Base-by-base conservation (phyloP, 257 asterid genomes). In the Dorcoceras hygrometricum region DNA sequence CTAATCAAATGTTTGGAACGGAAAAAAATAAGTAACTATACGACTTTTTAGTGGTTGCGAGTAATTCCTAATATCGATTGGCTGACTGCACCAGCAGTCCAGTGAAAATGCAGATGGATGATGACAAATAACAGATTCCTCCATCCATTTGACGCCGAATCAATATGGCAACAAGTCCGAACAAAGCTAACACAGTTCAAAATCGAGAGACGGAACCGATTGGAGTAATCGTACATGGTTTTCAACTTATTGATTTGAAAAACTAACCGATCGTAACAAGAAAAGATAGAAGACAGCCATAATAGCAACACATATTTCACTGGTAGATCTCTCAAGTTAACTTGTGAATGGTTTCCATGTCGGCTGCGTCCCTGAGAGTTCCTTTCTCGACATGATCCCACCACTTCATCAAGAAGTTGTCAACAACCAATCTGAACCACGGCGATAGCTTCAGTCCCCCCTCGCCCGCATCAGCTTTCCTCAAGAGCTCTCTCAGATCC, bases 341-440 rank as follows among this genome's bases (percentile, higher is more conserved):
- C 78, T 77, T 91, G 82, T 89, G 96, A 59, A 91, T 89, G 64
- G 95, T 84, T 66, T 83, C 80, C 95, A 91, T 85, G 78, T 91
- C 95, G 14, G 73, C 81, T 6, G 76, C 89, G 54, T 84, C 93
- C 5, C 59, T 11, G 18, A 87, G 79, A 14, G 96, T 89, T 62
- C 88, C 94, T 6, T 79, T 76, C 81, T 86, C 89, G 5, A 87
- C 91, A 57, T 89, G 94, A 50, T 91, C 98, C 98, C 98, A 91
- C 98, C 98, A 91, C 77, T 82, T 87, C 83, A 82, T 82, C 84
- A 91, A 72, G 84, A 91, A 91, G 69, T 85, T 91, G 70, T 89
- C 96, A 0, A 89, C 98, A 1, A 92, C 83, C 36, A 92, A 80
- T 67, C 95, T 80, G 87, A 91, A 91, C 98, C 98, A 91, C 0